Percentiles rank a stretch among this genome's conserved stretches.
phyloP scores from a whole-genome alignment of 805 yeast species.

The Ogataea dorogensis region DNA sequence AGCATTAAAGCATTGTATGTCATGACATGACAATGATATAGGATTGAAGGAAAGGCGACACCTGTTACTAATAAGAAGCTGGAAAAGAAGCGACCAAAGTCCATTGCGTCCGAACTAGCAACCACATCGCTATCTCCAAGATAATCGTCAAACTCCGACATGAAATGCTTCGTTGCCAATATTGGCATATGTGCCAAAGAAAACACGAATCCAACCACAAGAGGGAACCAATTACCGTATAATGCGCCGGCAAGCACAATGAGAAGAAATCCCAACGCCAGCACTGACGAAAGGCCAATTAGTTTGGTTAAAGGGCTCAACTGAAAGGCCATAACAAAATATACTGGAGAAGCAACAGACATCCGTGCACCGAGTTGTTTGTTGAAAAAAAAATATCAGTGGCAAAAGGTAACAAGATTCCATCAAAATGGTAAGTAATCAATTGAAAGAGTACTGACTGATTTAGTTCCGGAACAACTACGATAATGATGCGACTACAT shows the following conservation, averaged over 20 bases:
- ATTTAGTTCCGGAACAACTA: conserved; percentile 90
- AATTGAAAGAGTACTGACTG: conserved; percentile 8
- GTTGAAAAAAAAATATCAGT: conserved; percentile 14
- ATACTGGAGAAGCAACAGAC: background rate
- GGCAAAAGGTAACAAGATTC: conserved; percentile 14
- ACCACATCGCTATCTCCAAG: conserved; percentile 54
- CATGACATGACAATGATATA: conserved; percentile 73
- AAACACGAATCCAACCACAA: conserved; percentile 63
- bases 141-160: conserved; percentile 52
- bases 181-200: conserved; percentile 73
- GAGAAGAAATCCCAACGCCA: conserved; percentile 86
- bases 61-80: conserved; percentile 79
- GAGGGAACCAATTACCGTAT: conserved; percentile 88
- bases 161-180: conserved; percentile 49
- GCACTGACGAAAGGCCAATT: conserved; percentile 69
- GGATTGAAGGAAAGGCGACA: conserved; percentile 66
- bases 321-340: conserved; percentile 24
- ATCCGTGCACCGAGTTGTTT: conserved; percentile 7
- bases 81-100: conserved; percentile 75
- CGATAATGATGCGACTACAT: conserved; percentile 97
- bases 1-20: conserved; percentile 68
- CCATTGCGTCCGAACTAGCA: conserved; percentile 48
- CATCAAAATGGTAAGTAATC: conserved; percentile 9
- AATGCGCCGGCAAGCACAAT: conserved; percentile 87
- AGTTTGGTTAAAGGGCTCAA: conserved; percentile 72